Base-by-base conservation (phyloP, 495 filamentous ascomycete species). In the Trichoderma virens region DNA sequence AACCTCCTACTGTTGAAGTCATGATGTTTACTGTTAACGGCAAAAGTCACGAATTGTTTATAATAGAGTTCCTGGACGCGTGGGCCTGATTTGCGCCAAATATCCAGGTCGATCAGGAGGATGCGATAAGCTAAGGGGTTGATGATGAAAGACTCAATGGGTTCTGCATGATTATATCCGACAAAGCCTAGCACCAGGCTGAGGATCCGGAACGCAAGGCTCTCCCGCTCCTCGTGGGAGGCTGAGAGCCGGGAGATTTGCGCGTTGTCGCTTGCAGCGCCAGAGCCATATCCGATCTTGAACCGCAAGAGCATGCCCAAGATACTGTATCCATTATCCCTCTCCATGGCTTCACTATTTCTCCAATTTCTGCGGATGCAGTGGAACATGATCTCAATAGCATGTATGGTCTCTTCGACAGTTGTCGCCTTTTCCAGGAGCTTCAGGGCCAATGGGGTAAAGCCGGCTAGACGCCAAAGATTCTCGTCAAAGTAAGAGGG, bases 321-420 rank as follows among this genome's bases (percentile, higher is more conserved):
- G n/a, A 97, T 88, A 16, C 89, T 88, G 72, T 96, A 98, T 13
- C 93, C 94, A 69, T 92, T 96, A 63, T 96, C 93, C 70, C 86
- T 86, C 74, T 98, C 94, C 91, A 98, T 96, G 60, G 93, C 93
- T 74, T 98, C 94, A 69, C 95, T 98, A 67, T 97, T 98, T 67
- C 94, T 85, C 94, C 94, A 98, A 72, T 88, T 97, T 59, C 88
- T 86, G 70, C 89, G 85, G 18, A 96, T 87, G 62, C 88, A 88
- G 70, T 88, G 85, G 66, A 97, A 91, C 51, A 96, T 78, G 61
- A 94, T 88, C 67, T 92, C 85, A 13, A 96, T 87, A 3, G 92
- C 87, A 41, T 89, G 82, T n/a, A 90, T 76, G 39, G 91, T 82
- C 34, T 82, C 85, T 51, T 90, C 83, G 11, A 81, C 78, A n/a